Base-by-base conservation (phyloP, 1,284 basidiomycete species). In the Malassezia restricta region DNA sequence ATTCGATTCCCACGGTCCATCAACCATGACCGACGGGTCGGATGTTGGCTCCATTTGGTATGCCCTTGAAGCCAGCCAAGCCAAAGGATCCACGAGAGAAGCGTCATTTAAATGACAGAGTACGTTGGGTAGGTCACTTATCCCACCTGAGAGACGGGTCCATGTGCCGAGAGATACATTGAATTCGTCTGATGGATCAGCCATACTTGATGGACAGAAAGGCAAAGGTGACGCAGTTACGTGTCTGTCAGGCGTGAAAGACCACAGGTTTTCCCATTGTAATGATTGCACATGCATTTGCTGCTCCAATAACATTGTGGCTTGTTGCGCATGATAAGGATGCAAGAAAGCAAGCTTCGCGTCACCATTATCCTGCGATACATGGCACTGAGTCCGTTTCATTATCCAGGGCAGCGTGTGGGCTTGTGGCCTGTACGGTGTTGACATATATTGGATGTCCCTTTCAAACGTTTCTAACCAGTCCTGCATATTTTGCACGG, bases 351-450 rank as follows among this genome's bases (percentile, higher is more conserved):
- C 20, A 14, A 53, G 28, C 6, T 28, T 7, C 0, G 35, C 24
- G 3, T 24, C 14, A 4, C 8, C 5, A 8, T n/a, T 40, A 6
- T 53, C 39, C n/a, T 24, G 24, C 11, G 40, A 14, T 6, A 47
- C 40, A 31, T 53, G 43, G 29, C 51, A 53, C 14, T 47, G 28
- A 1, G 51, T 47, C 6, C n/a, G 38, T 17, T 31, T 17, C 12
- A 39, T n/a, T 28, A 53, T 47, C 33, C 35, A 32, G 12, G 3
- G 39, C 5, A 53, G 31, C 3, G 42, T 12, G 5, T 29, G 31
- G 15, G 14, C 20, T 5, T 44, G 33, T 4, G 28, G 17, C 4
- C 28, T 8, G 15, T 47, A 15, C 12, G 31, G 8, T 17, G 17
- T 47, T 11, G 38, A 45, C 11, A 47, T 53, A 1, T 17, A 47